Base-by-base conservation (phyloP, 352 stramenopile species). In the Peronospora belbahrii region DNA sequence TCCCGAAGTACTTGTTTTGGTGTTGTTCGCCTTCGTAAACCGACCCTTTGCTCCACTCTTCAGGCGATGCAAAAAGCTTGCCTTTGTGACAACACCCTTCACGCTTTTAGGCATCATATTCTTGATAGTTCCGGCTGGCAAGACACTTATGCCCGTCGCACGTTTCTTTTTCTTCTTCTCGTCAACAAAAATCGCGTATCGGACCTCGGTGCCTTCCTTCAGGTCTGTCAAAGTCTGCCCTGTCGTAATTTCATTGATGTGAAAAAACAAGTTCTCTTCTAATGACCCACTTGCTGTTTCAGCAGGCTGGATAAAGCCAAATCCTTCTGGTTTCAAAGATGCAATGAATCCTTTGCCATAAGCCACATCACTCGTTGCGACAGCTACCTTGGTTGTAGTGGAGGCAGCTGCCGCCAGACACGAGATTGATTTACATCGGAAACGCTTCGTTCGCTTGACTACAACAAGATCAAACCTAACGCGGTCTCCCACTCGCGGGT, bases 111-210 rank as follows among this genome's bases (percentile, higher is more conserved):
- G 36, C 18, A 74, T 55, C 3, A 70, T 48, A 15, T 58, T 68
- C 52, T 83, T 73, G 17, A 91, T 66, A 6, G 79, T 88, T 1
- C 79, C 79, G 4, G 56, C 41, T 4, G 79, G 72, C 6, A 88
- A 56, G 2, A 87, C 51, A 1, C 48, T 39, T 25, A 91, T 74
- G 6, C 22, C 46, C 0, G 71, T 45, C 0, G 79, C 79, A 22
- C 71, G 71, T 7, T 52, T 74, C 42, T 84, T 86, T 48, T 85
- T 85, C 59, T 83, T 86, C 56, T 79, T 83, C n/a, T 88, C 76
- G 37, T 83, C 73, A 20, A 65, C 62, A 18, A 57, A 73, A 20
- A 79, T 34, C 6, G 60, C 70, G 50, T 70, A 88, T 48, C 71
- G 58, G 3, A 88, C 79, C 37, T 91, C 79, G 41, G 82, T 79